A percentile compares a stretch with the other conserved stretches of the same genome.
Evolutionary conservation across 805 yeast genomes (phyloP).

Genomic region (Teunomyces cretensis): DNA sequence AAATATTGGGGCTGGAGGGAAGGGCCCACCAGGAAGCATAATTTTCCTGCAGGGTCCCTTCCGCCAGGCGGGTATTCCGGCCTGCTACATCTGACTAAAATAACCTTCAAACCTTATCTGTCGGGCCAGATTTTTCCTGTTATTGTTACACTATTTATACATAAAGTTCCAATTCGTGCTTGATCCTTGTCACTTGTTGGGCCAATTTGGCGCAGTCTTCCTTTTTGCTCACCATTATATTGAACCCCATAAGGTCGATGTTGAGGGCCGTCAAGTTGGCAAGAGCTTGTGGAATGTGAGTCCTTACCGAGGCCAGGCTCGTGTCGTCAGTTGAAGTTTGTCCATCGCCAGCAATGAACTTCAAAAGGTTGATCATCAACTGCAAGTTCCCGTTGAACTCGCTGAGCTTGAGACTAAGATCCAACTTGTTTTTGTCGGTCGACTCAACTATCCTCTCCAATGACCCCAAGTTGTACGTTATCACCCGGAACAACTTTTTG

Average conservation of each 20-base stretch:
- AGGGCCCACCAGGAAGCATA: no score
- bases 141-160: background rate
- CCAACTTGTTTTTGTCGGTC: conserved; percentile 10
- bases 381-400: conserved; percentile 36
- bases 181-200: conserved; percentile 5
- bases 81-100: no score
- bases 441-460: conserved; percentile 17
- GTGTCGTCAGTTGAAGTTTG: background rate
- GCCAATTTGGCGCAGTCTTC: conserved; percentile 11
- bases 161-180: background rate
- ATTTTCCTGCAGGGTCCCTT: no score
- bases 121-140: no score
- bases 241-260: conserved; percentile 18
- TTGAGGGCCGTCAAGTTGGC: conserved; percentile 14
- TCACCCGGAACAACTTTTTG: conserved; percentile 36
- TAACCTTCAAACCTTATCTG: no score
- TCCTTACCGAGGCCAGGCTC: background rate
- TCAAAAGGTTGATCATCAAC: conserved; percentile 32
- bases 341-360: conserved; percentile 17
- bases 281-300: background rate
- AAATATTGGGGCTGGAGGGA: no score
- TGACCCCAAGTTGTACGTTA: conserved; percentile 27
- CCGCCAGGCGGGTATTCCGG: no score
- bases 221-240: conserved; percentile 15
- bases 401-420: conserved; percentile 21